phyloP scores from a whole-genome alignment of 208 protist genomes.

The Acanthamoeba castellanii region DNA sequence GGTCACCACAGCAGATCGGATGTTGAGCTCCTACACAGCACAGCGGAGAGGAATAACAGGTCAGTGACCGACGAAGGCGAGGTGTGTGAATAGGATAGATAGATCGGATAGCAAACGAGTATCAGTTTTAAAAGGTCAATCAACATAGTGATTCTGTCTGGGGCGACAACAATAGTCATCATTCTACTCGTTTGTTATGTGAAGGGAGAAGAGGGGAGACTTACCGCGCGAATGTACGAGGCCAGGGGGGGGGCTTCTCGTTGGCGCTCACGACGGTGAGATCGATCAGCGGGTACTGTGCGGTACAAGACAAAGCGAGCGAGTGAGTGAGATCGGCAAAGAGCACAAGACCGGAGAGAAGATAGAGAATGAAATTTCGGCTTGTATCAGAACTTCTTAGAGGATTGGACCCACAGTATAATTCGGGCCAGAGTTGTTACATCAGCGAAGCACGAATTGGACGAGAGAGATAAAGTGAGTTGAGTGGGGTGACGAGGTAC shows the following conservation, averaged over 20 bases:
- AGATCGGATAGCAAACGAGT: slow-evolving; percentile 1
- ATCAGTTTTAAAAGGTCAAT: slow-evolving; percentile 48
- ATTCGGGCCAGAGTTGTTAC: slow-evolving; percentile 4
- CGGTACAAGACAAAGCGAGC: not conserved
- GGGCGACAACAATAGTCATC: slow-evolving; percentile 51
- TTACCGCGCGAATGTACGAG: slow-evolving; percentile 85
- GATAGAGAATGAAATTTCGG: not conserved
- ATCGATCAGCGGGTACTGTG: slow-evolving; percentile 47
- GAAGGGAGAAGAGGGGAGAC: slow-evolving; percentile 75
- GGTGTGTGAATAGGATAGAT: too few relatives aligned
- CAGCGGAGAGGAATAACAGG: not conserved
- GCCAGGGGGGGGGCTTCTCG: slow-evolving; percentile 14
- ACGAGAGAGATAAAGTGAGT: not conserved
- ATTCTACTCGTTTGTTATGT: not conserved
- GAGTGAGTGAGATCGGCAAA: not conserved
- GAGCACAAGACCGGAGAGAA: not conserved
- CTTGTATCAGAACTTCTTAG: slow-evolving; percentile 49
- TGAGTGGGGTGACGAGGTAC: slow-evolving; percentile 84
- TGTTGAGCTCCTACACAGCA: slow-evolving; percentile 33
- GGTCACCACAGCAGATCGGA: slow-evolving; percentile 17
- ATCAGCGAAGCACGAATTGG: not conserved
- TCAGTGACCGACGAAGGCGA: not conserved
- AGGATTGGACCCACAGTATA: slow-evolving; percentile 38
- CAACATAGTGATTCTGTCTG: slow-evolving; percentile 34
- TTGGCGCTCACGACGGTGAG: slow-evolving; percentile 50